Base-by-base conservation (phyloP, 1,139 yeast species). In the Pneumocystis oryctolagi region DNA sequence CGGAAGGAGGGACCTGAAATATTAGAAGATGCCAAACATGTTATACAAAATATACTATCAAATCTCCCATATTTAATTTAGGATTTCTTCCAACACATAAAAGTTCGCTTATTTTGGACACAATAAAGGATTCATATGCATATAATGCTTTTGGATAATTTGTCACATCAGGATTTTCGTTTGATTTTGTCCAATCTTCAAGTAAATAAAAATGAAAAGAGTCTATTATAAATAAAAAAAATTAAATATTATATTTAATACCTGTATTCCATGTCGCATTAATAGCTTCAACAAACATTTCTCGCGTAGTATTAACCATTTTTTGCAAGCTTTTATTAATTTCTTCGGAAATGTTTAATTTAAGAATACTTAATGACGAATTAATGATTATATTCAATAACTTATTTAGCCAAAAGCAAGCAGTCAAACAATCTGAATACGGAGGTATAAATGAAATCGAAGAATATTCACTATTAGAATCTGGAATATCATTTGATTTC, bases 341-440 rank as follows among this genome's bases (percentile, higher is more conserved):
- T 47, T 47, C 55, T 47, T 47, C 16, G 2, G 55, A 47, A 47
- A 79, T 74, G 3, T 73, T 70, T 14, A 80, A 69, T 60, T 76
- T 78, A 0, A 81, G 80, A 42, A 81, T 68, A 53, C 76, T 78
- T 56, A 76, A 76, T 58, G 81, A 75, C 56, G 77, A 71, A 59
- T 74, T 71, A 60, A 79, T 69, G 61, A 79, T 68, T 14, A 75
- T 69, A 61, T 75, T 73, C 60, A 77, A 71, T 60, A 82, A 73
- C 64, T 74, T 71, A 60, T 80, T 76, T 42, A 82, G 69, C 67
- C 80, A 81, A 65, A 79, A 75, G 25, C 80, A 72, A 1, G 85
- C 77, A 61, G 86, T 78, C 37, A 85, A 72, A 8, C 85, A 80
- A 68, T 84, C 85, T 0, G 87, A 77, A 64, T 76, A 74, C 0